Percentiles rank a stretch among this genome's conserved stretches.
Evolutionary conservation across 331 rosid species (phyloP).

Genomic region (Quercus phellos): DNA sequence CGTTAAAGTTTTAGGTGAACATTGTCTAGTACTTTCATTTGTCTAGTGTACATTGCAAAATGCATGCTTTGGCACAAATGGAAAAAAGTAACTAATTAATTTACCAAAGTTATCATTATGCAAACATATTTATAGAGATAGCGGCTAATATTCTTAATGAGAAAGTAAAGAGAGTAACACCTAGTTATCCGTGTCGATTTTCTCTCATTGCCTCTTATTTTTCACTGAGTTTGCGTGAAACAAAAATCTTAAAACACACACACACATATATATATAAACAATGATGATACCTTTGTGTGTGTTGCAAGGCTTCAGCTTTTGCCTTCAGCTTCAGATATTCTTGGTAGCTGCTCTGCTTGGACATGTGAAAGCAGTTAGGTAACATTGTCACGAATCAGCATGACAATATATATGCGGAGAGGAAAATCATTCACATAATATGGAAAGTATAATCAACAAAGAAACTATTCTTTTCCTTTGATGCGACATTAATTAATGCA

Average conservation of each 20-base stretch:
- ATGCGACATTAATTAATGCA: neutral
- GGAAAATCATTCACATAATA: neutral
- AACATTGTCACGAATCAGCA: neutral
- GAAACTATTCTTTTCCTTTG: neutral
- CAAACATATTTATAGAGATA: neutral
- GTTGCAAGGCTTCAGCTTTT: conserved; percentile 53
- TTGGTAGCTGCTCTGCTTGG: conserved; percentile 49
- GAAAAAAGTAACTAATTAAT: neutral
- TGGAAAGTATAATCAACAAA: too few relatives aligned
- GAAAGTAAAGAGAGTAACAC: too few relatives aligned
- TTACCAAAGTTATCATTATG: neutral
- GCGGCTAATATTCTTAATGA: too few relatives aligned
- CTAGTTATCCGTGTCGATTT: too few relatives aligned
- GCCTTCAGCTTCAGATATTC: conserved; percentile 66
- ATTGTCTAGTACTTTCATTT: neutral
- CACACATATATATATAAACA: neutral
- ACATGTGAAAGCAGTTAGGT: neutral
- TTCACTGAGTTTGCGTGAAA: too few relatives aligned
- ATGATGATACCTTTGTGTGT: conserved; percentile 56
- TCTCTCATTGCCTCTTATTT: too few relatives aligned
- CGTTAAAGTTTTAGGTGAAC: neutral
- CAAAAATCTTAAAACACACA: too few relatives aligned
- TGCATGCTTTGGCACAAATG: neutral
- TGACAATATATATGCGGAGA: neutral
- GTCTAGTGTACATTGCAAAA: neutral